Conservation (phyloP, 352 stramenopile species). For the Phytopythium kandeliae region DNA sequence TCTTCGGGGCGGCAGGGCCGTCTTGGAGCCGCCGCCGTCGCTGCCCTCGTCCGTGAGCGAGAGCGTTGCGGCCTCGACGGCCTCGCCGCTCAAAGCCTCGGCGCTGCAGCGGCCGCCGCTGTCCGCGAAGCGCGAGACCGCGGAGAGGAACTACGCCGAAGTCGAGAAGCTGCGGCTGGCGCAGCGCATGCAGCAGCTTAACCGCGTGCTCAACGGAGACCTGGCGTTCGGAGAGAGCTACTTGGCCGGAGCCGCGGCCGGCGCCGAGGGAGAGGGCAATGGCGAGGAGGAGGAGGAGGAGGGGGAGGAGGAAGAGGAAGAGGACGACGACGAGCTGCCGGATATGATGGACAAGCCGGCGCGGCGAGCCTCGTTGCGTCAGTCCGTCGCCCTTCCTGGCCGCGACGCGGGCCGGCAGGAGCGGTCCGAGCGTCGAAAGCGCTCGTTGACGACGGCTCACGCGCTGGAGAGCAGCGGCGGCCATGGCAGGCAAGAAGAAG, state of each 20-base stretch:
- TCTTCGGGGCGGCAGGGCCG: not conserved
- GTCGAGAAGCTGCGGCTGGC: slow-evolving; percentile 60
- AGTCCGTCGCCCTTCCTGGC: not conserved
- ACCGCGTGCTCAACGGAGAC: slow-evolving; percentile 59
- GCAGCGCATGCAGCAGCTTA: slow-evolving; percentile 62
- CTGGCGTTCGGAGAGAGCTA: slow-evolving; percentile 51
- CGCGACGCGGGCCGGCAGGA: not conserved
- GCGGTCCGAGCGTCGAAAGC: no score
- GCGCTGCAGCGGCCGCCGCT: slow-evolving; percentile 18
- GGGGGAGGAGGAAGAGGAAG: slow-evolving; percentile 18
- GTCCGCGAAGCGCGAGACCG: slow-evolving; percentile 17
- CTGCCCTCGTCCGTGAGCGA: slow-evolving; percentile 26
- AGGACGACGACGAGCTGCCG: slow-evolving; percentile 47
- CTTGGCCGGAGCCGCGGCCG: slow-evolving; percentile 12
- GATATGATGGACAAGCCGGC: slow-evolving; percentile 40
- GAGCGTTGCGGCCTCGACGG: slow-evolving; percentile 8
- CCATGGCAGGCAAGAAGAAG: not conserved
- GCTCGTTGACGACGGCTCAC: no score
- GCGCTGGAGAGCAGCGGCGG: no score
- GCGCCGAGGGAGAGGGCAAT: no score
- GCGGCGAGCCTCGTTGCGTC: not conserved
- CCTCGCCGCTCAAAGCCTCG: slow-evolving; percentile 22
- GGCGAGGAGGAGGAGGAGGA: slow-evolving; percentile 1
- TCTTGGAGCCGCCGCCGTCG: slow-evolving; percentile 39
- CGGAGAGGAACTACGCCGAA: slow-evolving; percentile 47